Evolutionary conservation across 768 basidiomycete genomes (phyloP), one percentile per base, ranked within the genome.

Genomic region (Tylopilus rubrobrunneus): DNA sequence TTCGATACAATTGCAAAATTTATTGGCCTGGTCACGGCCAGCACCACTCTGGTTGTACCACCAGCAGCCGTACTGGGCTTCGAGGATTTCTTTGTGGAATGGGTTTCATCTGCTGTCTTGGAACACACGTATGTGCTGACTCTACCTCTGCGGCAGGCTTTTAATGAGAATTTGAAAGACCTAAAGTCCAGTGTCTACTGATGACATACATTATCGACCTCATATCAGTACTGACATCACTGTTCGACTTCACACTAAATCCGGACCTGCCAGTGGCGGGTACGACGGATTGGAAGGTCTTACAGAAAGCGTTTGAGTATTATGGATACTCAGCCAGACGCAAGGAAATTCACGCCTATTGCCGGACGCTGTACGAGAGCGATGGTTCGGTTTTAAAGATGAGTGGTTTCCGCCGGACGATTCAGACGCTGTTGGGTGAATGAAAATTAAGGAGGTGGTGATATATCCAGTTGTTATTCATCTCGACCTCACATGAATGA

Each of bases 21-120:
- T 33, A 50, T 56, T 25, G 37, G 0, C 40, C 28, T 56, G 40
- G 31, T 56, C 21, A 48, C 25, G 1, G 41, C 45, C 25, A 52
- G 39, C 34, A 43, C 45, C 11, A 31, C 52, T 5, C 55, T 33
- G 10, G 31, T 52, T 9, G 55, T 34, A 5, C 45, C 45, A 10
- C 55, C 50, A 4, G 55, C 52, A 5, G 41, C 55, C 12, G 44
- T 56, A 25, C 45, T 56, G 9, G 55, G 55, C 11, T 43, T 56
- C 7, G 25, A 45, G 7, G 52, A 31, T 10, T 42, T 48, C 17
- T 52, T 52, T 8, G 50, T 56, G n/a, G 37, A 47, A 37, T 56
- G 54, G 54, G 40, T 55, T 14, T 41, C 45, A 19, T 21, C 48
- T 27, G 12, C 46, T 4, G 45, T 48, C 25, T 4, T 25, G 25